These are phyloP conservation scores for Pichia membranifaciens DNA, from an alignment of 805 yeast species.

Conservation along the genomic window DNA sequence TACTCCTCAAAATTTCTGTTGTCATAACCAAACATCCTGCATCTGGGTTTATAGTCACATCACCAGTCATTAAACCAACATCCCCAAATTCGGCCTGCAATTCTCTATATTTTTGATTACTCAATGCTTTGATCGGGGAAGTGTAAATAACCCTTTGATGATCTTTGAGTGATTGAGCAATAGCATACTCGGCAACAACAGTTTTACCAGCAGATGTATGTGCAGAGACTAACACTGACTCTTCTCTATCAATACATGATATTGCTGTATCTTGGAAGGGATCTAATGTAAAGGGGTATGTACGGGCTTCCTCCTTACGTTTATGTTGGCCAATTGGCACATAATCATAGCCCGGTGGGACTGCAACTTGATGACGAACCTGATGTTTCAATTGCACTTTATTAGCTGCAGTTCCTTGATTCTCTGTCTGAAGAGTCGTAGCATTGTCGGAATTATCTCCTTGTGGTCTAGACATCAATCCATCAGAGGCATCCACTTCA, in stretches of 20 bases:
- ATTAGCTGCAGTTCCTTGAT: neutral
- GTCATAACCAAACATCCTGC: slow-evolving; percentile 97
- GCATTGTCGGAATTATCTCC: neutral
- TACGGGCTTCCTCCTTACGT: slow-evolving; percentile 71
- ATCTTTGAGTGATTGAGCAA: slow-evolving; percentile 87
- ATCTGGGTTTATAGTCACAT: slow-evolving; percentile 94
- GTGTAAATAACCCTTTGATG: slow-evolving; percentile 94
- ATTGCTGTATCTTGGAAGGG: slow-evolving; percentile 97
- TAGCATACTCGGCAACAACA: slow-evolving; percentile 95
- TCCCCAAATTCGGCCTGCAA: slow-evolving; percentile 38
- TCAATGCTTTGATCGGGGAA: slow-evolving; percentile 87
- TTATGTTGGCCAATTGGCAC: slow-evolving; percentile 84
- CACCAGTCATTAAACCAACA: slow-evolving; percentile 94
- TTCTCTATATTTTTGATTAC: slow-evolving; percentile 88
- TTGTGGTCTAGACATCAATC: slow-evolving; percentile 42
- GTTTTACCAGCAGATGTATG: slow-evolving; percentile 98
- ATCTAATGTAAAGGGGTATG: slow-evolving; percentile 88
- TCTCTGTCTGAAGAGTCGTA: neutral
- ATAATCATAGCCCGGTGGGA: slow-evolving; percentile 88
- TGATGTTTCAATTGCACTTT: slow-evolving; percentile 63
- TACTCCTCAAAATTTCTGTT: slow-evolving; percentile 89
- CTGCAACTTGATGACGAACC: slow-evolving; percentile 95
- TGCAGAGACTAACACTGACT: slow-evolving; percentile 93
- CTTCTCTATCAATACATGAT: slow-evolving; percentile 91
- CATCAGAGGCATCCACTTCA: slow-evolving; percentile 79